phyloP scores from a whole-genome alignment of 176 grass and related monocot genomes.

The Oryza rufipogon region DNA sequence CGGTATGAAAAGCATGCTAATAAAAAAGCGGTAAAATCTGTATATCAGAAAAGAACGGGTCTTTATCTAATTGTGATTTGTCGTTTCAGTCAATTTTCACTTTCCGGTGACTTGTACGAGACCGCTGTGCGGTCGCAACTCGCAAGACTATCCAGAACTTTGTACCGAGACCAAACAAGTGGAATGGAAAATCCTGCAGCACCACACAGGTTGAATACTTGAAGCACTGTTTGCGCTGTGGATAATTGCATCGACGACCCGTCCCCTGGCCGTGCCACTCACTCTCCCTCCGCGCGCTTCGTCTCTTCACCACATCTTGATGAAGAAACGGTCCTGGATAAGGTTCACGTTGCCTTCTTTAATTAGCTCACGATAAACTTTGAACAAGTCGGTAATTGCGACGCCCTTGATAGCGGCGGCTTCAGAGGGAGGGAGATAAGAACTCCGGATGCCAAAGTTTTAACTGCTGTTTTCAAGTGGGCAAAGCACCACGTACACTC shows the following conservation, averaged over 20 bases:
- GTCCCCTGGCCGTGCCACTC: background rate
- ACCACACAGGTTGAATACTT: too few relatives aligned
- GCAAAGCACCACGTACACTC: background rate
- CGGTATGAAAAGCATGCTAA: too few relatives aligned
- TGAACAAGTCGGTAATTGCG: slow-evolving; percentile 33
- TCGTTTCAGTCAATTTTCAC: background rate
- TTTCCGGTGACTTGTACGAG: background rate
- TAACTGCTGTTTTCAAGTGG: background rate
- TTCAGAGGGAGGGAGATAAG: background rate
- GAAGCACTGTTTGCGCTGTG: background rate
- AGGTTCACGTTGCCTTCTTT: slow-evolving; percentile 42
- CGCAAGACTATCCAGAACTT: background rate
- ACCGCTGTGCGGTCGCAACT: background rate
- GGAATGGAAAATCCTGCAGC: background rate
- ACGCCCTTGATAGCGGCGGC: slow-evolving; percentile 19
- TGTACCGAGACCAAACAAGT: slow-evolving; percentile 16
- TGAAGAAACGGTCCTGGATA: slow-evolving; percentile 37
- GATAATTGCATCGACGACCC: background rate
- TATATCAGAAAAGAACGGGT: too few relatives aligned
- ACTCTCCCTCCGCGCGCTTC: background rate
- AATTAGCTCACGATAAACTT: slow-evolving; percentile 27
- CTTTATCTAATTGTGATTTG: background rate
- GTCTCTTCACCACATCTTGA: background rate
- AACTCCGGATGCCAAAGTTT: background rate
- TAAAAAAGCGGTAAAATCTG: too few relatives aligned